A percentile compares a stretch with the other conserved stretches of the same genome.
Evolutionary conservation across 768 basidiomycete genomes (phyloP).

Genomic region (Rhizopogon salebrosus): DNA sequence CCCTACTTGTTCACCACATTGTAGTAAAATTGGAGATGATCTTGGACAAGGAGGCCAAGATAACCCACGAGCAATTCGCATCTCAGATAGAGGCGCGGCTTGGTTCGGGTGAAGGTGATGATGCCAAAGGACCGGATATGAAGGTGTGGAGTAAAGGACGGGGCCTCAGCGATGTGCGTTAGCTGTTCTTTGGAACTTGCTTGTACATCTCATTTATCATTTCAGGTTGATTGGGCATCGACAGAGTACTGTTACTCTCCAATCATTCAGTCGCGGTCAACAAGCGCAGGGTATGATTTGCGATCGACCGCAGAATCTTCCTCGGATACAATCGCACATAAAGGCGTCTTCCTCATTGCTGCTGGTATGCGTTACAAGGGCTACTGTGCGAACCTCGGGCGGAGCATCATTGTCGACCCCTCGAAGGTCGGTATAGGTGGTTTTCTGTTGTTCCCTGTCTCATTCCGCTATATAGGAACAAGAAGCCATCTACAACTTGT

Average conservation of each 20-base stretch:
- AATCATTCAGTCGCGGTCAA: conserved; percentile 91
- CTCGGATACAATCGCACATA: conserved; percentile 74
- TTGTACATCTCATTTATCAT: conserved; percentile 4
- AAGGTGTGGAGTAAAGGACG: conserved; percentile 85
- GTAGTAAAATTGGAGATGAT: conserved; percentile 85
- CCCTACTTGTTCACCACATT: conserved; percentile 80
- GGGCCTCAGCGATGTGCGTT: conserved; percentile 65
- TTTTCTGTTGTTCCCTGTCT: background rate
- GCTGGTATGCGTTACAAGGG: conserved; percentile 90
- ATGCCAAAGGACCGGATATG: conserved; percentile 83
- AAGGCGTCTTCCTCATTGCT: conserved; percentile 83
- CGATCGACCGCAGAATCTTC: conserved; percentile 84
- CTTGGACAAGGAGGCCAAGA: conserved; percentile 86
- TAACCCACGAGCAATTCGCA: conserved; percentile 83
- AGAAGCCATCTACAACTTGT: conserved; percentile 79
- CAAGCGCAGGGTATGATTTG: conserved; percentile 80
- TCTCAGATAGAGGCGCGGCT: conserved; percentile 83
- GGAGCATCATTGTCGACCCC: conserved; percentile 95
- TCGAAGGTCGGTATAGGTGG: conserved; percentile 51
- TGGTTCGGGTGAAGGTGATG: conserved; percentile 61
- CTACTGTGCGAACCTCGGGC: conserved; percentile 88
- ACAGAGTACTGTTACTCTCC: conserved; percentile 94
- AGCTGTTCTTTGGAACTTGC: background rate
- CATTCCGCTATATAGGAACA: conserved; percentile 59
- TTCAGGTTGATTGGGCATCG: conserved; percentile 80